A percentile compares a stretch with the other conserved stretches of the same genome.
Evolutionary conservation across 306 rosid genomes (phyloP).

Genomic region (Benincasa hispida): DNA sequence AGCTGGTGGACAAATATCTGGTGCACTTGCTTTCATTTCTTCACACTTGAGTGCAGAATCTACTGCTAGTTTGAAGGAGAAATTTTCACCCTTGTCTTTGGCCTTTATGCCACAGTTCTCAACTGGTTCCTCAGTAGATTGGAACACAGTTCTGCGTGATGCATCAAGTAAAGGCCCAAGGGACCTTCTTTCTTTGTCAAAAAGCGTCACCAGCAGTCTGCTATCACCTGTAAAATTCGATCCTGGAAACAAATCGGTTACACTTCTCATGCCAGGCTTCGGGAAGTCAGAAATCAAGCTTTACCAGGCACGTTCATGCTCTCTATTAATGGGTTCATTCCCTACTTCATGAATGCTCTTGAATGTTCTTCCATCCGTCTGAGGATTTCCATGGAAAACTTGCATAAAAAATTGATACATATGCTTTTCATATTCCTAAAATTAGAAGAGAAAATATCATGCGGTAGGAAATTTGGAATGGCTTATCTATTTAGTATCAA

Average conservation of each 20-base stretch:
- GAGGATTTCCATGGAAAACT: background rate
- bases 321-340: background rate
- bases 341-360: background rate
- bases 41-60: slow-evolving; percentile 26
- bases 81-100: slow-evolving; percentile 55
- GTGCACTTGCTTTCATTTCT: slow-evolving; percentile 53
- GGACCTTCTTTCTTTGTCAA: slow-evolving; percentile 34
- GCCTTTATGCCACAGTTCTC: slow-evolving; percentile 48
- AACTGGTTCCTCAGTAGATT: slow-evolving; percentile 28
- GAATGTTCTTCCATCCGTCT: background rate
- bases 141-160: slow-evolving; percentile 38
- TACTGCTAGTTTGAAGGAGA: slow-evolving; percentile 25
- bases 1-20: slow-evolving; percentile 75
- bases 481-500: background rate
- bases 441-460: background rate
- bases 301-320: slow-evolving; percentile 49
- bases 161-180: slow-evolving; percentile 31
- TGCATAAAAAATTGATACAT: background rate
- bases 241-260: slow-evolving; percentile 42
- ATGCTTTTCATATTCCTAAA: background rate
- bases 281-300: slow-evolving; percentile 89
- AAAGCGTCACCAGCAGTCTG: slow-evolving; percentile 23
- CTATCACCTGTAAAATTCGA: slow-evolving; percentile 51
- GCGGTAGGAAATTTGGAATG: background rate
- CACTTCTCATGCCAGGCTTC: slow-evolving; percentile 89